Evolutionary conservation across 2,329 filamentous ascomycete genomes (phyloP).

Genomic region (Cladophialophora carrionii): DNA sequence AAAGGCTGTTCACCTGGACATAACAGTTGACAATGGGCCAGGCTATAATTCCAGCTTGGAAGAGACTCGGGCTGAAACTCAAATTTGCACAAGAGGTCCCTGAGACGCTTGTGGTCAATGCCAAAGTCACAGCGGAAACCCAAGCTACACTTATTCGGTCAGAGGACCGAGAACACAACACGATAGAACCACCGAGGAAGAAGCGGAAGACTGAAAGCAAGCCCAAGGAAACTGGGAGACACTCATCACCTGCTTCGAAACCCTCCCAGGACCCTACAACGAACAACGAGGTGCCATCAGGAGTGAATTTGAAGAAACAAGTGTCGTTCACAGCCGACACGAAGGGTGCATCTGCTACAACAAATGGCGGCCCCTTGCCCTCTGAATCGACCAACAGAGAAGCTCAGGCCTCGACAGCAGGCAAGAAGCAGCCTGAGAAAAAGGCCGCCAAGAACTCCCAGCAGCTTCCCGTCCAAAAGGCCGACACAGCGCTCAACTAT

Average conservation of each 20-base stretch:
- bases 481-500: conserved; percentile 57
- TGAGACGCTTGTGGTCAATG: conserved; percentile 2
- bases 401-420: conserved; percentile 31
- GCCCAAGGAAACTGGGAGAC: not conserved
- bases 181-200: conserved; percentile 28
- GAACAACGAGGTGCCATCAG: conserved; percentile 3
- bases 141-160: conserved; percentile 8
- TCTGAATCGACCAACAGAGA: conserved; percentile 9
- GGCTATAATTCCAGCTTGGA: conserved; percentile 59
- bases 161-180: not conserved
- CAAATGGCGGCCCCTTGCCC: not conserved
- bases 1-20: not conserved
- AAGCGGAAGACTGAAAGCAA: conserved; percentile 23
- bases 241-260: not conserved
- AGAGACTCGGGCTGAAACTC: conserved; percentile 62
- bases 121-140: not conserved
- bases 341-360: conserved; percentile 52
- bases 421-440: conserved; percentile 42
- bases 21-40: conserved; percentile 21
- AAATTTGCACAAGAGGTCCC: conserved; percentile 54
- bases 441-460: conserved; percentile 39
- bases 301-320: conserved; percentile 31
- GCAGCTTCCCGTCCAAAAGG: conserved; percentile 30
- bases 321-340: conserved; percentile 68
- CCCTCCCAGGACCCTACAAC: not conserved